Evolutionary conservation across 2,329 filamentous ascomycete genomes (phyloP).

Genomic region (Exophiala viscosa): DNA sequence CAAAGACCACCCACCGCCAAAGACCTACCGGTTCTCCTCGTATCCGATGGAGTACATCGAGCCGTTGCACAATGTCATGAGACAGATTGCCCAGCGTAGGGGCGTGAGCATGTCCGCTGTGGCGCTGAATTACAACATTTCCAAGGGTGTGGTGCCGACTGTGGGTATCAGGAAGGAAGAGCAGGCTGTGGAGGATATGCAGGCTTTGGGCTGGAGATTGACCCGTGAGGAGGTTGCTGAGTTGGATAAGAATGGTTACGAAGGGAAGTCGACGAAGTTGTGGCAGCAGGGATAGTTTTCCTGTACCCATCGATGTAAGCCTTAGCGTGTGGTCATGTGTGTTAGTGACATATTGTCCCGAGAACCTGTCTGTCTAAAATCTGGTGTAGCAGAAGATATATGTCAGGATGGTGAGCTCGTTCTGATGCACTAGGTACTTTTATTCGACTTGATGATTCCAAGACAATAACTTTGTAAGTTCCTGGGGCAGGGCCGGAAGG

Average conservation of each 20-base stretch:
- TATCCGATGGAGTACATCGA: conserved; percentile 45
- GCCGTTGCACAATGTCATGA: conserved; percentile 36
- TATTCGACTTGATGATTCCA: too few relatives aligned
- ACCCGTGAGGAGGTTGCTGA: conserved; percentile 40
- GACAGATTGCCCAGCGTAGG: conserved; percentile 35
- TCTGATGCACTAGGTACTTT: too few relatives aligned
- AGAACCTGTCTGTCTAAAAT: too few relatives aligned
- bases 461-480: too few relatives aligned
- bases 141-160: conserved; percentile 44
- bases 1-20: conserved; percentile 36
- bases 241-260: conserved; percentile 41
- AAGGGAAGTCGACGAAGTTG: conserved; percentile 38
- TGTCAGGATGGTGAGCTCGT: too few relatives aligned
- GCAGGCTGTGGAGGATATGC: conserved; percentile 41
- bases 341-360: too few relatives aligned
- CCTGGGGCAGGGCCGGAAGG: too few relatives aligned
- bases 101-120: conserved; percentile 38
- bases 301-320: too few relatives aligned
- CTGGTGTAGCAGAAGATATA: too few relatives aligned
- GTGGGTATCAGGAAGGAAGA: conserved; percentile 41
- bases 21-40: conserved; percentile 38
- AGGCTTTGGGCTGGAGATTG: conserved; percentile 42
- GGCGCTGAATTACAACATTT: conserved; percentile 45
- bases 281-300: conserved; percentile 42
- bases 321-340: too few relatives aligned